Evolutionary conservation across 208 protist genomes (phyloP).

Genomic region (Leishmania martiniquensis): DNA sequence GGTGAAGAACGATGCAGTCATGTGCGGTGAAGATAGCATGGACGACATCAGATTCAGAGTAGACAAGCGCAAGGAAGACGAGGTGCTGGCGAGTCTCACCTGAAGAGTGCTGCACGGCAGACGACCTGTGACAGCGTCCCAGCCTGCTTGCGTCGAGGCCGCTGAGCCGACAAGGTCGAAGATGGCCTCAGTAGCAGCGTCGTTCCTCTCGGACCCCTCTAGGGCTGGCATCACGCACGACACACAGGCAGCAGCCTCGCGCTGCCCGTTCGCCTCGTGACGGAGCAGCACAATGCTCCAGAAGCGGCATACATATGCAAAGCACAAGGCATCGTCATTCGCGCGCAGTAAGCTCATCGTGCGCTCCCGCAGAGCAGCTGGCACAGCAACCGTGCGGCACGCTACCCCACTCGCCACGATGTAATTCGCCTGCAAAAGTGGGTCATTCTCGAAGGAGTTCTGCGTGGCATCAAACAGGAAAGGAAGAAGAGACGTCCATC

Average conservation of each 20-base stretch:
- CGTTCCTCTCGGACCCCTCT: conserved; percentile 11
- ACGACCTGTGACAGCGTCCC: conserved; percentile 25
- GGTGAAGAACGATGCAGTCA: conserved; percentile 42
- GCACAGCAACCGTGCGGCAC: conserved; percentile 38
- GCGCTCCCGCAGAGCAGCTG: conserved; percentile 29
- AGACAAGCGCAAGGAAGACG: conserved; percentile 24
- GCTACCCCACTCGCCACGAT: conserved; percentile 64
- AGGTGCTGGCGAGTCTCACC: conserved; percentile 31
- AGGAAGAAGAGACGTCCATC: conserved; percentile 47
- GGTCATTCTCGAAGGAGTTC: conserved; percentile 62
- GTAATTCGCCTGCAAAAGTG: conserved; percentile 82
- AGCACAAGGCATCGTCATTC: conserved; percentile 39
- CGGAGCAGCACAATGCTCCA: conserved; percentile 52
- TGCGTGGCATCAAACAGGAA: conserved; percentile 50
- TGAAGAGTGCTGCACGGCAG: conserved; percentile 41
- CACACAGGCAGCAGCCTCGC: conserved; percentile 53
- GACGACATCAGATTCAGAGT: conserved; percentile 44
- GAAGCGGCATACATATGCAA: conserved; percentile 63
- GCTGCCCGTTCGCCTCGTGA: conserved; percentile 55
- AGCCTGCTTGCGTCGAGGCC: conserved; percentile 53
- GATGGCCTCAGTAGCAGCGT: conserved; percentile 40
- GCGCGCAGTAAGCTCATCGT: conserved; percentile 36
- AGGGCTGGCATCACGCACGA: conserved; percentile 19
- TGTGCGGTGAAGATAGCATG: conserved; percentile 47
- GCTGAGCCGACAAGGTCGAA: conserved; percentile 58